These are phyloP conservation scores for Xylariaceae sp. DNA, from an alignment of 2,329 filamentous ascomycete genomes.

Conservation along the genomic window DNA sequence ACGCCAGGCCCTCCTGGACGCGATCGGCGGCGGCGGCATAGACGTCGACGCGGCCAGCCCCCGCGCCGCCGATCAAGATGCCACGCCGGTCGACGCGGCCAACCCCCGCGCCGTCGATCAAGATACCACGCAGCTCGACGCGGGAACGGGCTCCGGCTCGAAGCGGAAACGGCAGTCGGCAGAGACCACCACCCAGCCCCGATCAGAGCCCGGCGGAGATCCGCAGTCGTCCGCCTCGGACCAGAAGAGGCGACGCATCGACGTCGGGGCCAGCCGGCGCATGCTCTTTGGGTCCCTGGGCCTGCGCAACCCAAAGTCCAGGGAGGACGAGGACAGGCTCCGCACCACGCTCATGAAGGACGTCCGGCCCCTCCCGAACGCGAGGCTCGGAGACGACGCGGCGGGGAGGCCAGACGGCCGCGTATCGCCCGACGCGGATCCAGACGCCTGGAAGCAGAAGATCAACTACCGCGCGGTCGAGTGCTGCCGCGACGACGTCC, in stretches of 20 bases:
- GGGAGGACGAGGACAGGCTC: conserved; percentile 58
- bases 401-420: not conserved
- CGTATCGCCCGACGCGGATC: conserved; percentile 29
- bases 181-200: not conserved
- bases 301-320: conserved; percentile 58
- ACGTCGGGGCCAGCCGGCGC: conserved; percentile 55
- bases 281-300: conserved; percentile 68
- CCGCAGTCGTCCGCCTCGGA: conserved; percentile 8
- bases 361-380: conserved; percentile 34
- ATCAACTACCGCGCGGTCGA: conserved; percentile 75
- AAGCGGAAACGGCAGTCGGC: not conserved
- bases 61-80: too few species aligned
- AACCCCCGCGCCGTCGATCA: too few species aligned
- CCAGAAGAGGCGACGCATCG: conserved; percentile 26
- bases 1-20: conserved; percentile 42
- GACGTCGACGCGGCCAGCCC: too few species aligned
- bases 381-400: conserved; percentile 18
- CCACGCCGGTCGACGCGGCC: too few species aligned
- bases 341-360: conserved; percentile 52
- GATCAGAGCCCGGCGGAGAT: conserved; percentile 2
- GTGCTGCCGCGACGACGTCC: conserved; percentile 63
- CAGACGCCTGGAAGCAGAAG: conserved; percentile 64
- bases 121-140: too few species aligned
- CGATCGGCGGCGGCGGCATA: conserved; percentile 43
- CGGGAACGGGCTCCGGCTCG: not conserved